These are phyloP conservation scores for Hyphopichia pseudoburtonii DNA, from an alignment of 1,139 yeast species.

Conservation along the genomic window DNA sequence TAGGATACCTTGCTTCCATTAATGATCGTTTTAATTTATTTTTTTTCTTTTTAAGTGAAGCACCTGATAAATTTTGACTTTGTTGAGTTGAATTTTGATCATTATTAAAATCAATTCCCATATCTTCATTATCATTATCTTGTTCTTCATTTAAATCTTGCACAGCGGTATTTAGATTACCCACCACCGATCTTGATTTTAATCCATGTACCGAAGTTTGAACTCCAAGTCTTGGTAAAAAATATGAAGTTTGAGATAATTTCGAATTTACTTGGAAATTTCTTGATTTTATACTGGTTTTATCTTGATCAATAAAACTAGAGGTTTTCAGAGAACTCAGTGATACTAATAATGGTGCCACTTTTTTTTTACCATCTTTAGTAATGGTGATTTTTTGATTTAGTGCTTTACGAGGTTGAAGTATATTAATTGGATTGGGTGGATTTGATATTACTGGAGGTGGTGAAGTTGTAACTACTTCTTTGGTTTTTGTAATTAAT, in stretches of 20 bases:
- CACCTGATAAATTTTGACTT: constrained; percentile 25
- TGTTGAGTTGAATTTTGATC: constrained; percentile 8
- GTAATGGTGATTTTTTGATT: constrained; percentile 52
- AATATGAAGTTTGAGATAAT: constrained; percentile 42
- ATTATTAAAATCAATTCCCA: constrained; percentile 30
- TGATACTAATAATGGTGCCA: constrained; percentile 79
- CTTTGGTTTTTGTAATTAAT: too few species aligned
- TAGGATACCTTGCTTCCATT: constrained; percentile 41
- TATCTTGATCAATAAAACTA: too few species aligned
- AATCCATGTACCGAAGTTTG: constrained; percentile 49
- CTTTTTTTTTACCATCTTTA: constrained; percentile 82
- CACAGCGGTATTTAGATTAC: constrained; percentile 10
- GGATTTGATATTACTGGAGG: constrained; percentile 1
- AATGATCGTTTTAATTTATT: constrained; percentile 29
- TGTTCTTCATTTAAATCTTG: constrained; percentile 27
- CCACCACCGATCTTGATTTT: constrained; percentile 19
- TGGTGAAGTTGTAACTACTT: constrained; percentile 1
- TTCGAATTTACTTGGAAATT: constrained; percentile 24
- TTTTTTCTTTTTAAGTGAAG: constrained; percentile 35
- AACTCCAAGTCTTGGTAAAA: constrained; percentile 48
- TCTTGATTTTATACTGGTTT: constrained; percentile 8
- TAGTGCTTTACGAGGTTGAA: constrained; percentile 15
- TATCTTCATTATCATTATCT: constrained; percentile 46
- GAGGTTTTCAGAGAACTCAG: too few species aligned
- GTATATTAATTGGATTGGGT: constrained; percentile 8